Conservation (phyloP, 176 grass and related monocot species). For the Bothriochloa decipiens region DNA sequence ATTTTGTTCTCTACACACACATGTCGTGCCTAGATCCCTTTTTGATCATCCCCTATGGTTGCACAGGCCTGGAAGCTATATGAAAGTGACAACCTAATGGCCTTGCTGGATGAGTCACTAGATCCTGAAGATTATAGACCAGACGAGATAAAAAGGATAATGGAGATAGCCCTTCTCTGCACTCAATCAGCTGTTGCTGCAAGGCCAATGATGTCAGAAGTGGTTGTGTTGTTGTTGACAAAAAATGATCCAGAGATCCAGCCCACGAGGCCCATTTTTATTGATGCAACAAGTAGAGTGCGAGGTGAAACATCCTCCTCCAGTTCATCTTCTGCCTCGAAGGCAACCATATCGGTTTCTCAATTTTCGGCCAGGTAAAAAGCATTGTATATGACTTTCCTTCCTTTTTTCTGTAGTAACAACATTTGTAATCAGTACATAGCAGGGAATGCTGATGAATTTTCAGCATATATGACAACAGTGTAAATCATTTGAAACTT, state of each 20-base stretch:
- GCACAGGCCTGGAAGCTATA: constrained; percentile 76
- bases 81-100: constrained; percentile 54
- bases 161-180: constrained; percentile 81
- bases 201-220: constrained; percentile 79
- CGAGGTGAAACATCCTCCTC: constrained; percentile 53
- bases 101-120: constrained; percentile 62
- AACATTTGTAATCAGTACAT: constrained; percentile 23
- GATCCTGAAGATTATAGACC: constrained; percentile 58
- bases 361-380: constrained; percentile 63
- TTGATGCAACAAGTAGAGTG: constrained; percentile 65
- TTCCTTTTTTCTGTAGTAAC: constrained; percentile 27
- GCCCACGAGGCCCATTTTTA: constrained; percentile 72
- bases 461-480: constrained; percentile 39
- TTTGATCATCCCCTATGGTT: constrained; percentile 31
- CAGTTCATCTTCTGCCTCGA: constrained; percentile 68
- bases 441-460: constrained; percentile 18
- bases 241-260: constrained; percentile 47
- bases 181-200: constrained; percentile 70
- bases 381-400: constrained; percentile 21
- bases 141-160: constrained; percentile 61
- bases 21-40: background rate
- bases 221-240: constrained; percentile 63
- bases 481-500: constrained; percentile 38
- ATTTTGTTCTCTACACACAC: constrained; percentile 2
- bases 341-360: constrained; percentile 58